Evolutionary conservation across 257 asterid species (phyloP).

Genomic region (Leptodermis oblonga): DNA sequence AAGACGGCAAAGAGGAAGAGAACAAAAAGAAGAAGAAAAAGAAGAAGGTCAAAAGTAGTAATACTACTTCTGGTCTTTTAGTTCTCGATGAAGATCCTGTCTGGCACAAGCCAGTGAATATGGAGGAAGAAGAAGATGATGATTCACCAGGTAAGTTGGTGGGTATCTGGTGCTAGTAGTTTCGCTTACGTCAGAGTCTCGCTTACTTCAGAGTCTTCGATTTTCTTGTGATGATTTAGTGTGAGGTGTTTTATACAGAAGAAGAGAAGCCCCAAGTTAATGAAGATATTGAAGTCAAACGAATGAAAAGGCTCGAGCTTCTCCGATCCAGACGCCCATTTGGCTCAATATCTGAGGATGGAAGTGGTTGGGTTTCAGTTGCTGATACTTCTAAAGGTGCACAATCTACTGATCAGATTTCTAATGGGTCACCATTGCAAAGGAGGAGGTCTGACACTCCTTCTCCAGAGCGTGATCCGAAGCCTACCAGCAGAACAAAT

Average conservation of each 20-base stretch:
- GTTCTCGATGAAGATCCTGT: slow-evolving; percentile 80
- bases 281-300: slow-evolving; percentile 81
- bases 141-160: slow-evolving; percentile 49
- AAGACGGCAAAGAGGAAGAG: slow-evolving; percentile 46
- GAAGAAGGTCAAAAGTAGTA: slow-evolving; percentile 44
- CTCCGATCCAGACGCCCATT: slow-evolving; percentile 49
- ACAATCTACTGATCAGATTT: slow-evolving; percentile 19
- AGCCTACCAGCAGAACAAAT: slow-evolving; percentile 5
- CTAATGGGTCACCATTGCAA: slow-evolving; percentile 27
- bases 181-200: too few relatives aligned
- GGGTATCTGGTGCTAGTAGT: not conserved
- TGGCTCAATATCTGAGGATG: slow-evolving; percentile 84
- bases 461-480: slow-evolving; percentile 22
- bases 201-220: not conserved
- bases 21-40: slow-evolving; percentile 56
- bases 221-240: slow-evolving; percentile 6
- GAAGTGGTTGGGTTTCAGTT: slow-evolving; percentile 89
- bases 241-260: slow-evolving; percentile 30
- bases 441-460: slow-evolving; percentile 22
- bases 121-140: slow-evolving; percentile 53
- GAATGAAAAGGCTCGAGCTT: slow-evolving; percentile 71
- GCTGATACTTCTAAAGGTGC: slow-evolving; percentile 24
- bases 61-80: slow-evolving; percentile 37
- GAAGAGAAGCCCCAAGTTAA: slow-evolving; percentile 83
- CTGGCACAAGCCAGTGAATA: slow-evolving; percentile 70